These are phyloP conservation scores for Solanum boliviense DNA, from an alignment of 257 asterid species.

Conservation along the genomic window DNA sequence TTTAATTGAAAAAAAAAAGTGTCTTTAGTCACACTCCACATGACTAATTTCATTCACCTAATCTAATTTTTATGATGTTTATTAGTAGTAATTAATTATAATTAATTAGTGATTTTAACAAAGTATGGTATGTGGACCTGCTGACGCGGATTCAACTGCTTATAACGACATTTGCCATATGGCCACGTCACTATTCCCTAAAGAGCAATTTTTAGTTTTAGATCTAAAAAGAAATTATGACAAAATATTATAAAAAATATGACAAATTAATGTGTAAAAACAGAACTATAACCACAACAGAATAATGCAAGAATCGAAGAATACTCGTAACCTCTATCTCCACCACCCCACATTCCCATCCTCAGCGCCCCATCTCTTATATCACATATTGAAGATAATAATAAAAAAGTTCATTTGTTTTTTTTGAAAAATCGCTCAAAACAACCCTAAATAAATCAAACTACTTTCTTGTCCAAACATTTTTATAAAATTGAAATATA, in stretches of 20 bases:
- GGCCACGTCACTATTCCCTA: not conserved
- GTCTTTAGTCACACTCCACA: not conserved
- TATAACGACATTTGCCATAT: not conserved
- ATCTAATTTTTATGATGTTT: not conserved
- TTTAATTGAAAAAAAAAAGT: not conserved
- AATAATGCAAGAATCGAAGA: not conserved
- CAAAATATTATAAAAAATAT: no score
- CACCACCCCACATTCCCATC: not conserved
- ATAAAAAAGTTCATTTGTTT: no score
- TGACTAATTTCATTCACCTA: not conserved
- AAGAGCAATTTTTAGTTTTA: not conserved
- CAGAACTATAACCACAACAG: not conserved
- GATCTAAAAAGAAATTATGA: not conserved
- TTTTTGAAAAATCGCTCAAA: no score
- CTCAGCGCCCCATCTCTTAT: not conserved
- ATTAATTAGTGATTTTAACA: not conserved
- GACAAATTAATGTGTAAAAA: not conserved
- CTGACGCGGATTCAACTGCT: not conserved
- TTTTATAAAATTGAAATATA: not conserved
- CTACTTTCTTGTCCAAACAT: not conserved
- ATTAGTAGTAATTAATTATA: not conserved
- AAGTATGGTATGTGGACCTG: not conserved
- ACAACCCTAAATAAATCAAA: not conserved
- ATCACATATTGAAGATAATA: no score
- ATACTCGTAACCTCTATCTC: not conserved